phyloP scores from a whole-genome alignment of 192 early-diverging fungal species.

The Backusella sp. region DNA sequence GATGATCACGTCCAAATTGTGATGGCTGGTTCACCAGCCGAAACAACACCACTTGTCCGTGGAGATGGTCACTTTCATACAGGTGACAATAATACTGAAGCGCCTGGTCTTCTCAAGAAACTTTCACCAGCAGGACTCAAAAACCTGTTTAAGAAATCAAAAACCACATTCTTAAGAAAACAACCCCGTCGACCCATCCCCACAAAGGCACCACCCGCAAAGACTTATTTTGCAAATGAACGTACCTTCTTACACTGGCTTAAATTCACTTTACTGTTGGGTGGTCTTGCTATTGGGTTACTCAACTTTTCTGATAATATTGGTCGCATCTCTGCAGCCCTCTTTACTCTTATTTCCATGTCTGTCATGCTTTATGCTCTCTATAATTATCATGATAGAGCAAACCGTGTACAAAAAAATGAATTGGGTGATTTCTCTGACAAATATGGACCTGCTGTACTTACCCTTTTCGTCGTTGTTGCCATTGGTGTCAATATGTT shows the following conservation, averaged over 20 bases:
- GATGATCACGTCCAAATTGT: constrained; percentile 38
- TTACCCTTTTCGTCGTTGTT: constrained; percentile 63
- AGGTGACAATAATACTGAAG: neutral
- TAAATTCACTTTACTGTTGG: constrained; percentile 72
- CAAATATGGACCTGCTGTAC: constrained; percentile 66
- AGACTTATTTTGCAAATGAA: constrained; percentile 94
- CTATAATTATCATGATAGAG: constrained; percentile 72
- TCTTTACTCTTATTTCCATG: constrained; percentile 74
- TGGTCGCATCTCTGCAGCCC: constrained; percentile 62
- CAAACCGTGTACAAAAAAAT: constrained; percentile 62
- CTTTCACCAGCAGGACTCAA: constrained; percentile 35
- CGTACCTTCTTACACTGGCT: constrained; percentile 90
- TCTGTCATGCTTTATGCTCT: constrained; percentile 79
- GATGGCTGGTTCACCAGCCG: constrained; percentile 11
- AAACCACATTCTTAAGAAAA: constrained; percentile 17
- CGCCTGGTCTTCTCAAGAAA: constrained; percentile 13
- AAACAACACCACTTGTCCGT: constrained; percentile 31
- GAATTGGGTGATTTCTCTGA: constrained; percentile 77
- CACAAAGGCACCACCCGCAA: constrained; percentile 72
- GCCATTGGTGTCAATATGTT: constrained; percentile 75
- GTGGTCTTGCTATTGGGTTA: constrained; percentile 69
- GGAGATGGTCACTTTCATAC: neutral
- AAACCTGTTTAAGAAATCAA: constrained; percentile 33
- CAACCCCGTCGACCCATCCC: constrained; percentile 50
- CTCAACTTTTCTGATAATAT: constrained; percentile 80